Evolutionary conservation across 805 yeast species (phyloP).

Genomic region (Yamadazyma endophytica): DNA sequence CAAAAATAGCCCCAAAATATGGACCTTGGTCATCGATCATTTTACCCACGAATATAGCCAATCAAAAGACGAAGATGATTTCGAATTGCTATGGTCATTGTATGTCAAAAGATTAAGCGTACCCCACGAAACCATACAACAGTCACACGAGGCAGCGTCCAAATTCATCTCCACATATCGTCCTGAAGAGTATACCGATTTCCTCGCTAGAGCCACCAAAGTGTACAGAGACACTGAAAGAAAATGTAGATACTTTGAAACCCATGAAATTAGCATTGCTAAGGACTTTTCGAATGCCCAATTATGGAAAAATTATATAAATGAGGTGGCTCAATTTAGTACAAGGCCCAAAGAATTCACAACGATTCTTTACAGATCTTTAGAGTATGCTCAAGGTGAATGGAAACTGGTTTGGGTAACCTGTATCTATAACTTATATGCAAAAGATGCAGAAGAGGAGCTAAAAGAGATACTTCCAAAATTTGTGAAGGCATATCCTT

Average conservation of each 20-base stretch:
- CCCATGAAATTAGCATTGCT: slow-evolving; percentile 23
- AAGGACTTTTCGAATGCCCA: slow-evolving; percentile 12
- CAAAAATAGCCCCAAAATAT: slow-evolving; percentile 6
- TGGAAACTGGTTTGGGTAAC: slow-evolving; percentile 26
- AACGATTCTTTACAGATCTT: slow-evolving; percentile 28
- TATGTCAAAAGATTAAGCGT: slow-evolving; percentile 27
- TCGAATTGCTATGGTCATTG: slow-evolving; percentile 16
- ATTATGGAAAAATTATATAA: slow-evolving; percentile 32
- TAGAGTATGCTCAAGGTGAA: slow-evolving; percentile 5
- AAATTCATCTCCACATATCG: slow-evolving; percentile 38
- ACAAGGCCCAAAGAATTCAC: slow-evolving; percentile 10
- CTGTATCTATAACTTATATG: slow-evolving; percentile 22
- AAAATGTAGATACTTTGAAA: slow-evolving; percentile 28
- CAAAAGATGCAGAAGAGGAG: slow-evolving; percentile 6
- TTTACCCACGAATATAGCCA: slow-evolving; percentile 5
- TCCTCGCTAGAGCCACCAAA: slow-evolving; percentile 33
- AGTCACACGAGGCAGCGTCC: slow-evolving; percentile 38
- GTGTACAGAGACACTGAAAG: slow-evolving; percentile 25
- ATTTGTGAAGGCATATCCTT: slow-evolving; percentile 23
- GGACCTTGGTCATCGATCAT: slow-evolving; percentile 8
- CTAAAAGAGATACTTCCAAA: slow-evolving; percentile 12
- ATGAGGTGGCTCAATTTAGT: slow-evolving; percentile 19
- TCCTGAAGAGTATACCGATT: too few species aligned
- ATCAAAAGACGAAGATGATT: slow-evolving; percentile 8
- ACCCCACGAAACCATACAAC: slow-evolving; percentile 41